These are phyloP conservation scores for Lithohypha guttulata DNA, from an alignment of 2,329 filamentous ascomycete species.

Conservation along the genomic window DNA sequence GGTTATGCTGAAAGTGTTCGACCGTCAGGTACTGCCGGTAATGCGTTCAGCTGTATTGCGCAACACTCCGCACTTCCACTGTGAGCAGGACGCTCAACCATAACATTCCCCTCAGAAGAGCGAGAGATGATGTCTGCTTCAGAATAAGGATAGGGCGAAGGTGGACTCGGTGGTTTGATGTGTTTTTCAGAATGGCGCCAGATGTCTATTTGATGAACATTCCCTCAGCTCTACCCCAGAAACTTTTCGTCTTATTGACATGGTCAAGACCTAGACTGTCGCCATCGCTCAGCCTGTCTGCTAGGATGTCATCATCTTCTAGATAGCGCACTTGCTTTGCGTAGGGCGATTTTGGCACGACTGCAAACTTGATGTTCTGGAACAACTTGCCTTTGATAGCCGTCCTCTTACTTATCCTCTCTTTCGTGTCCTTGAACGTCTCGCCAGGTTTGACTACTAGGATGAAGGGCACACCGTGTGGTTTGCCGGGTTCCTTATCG, in stretches of 20 bases:
- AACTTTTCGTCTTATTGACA: conserved; percentile 49
- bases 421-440: conserved; percentile 80
- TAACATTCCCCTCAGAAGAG: no score
- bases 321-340: conserved; percentile 63
- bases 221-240: conserved; percentile 51
- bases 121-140: no score
- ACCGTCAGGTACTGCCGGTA: no score
- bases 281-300: conserved; percentile 60
- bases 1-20: no score
- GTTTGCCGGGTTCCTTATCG: conserved; percentile 73
- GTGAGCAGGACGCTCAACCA: no score
- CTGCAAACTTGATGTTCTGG: conserved; percentile 94
- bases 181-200: no score
- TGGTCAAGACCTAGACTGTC: conserved; percentile 61
- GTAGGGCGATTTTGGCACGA: conserved; percentile 60
- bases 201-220: conserved; percentile 44
- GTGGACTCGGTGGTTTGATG: no score
- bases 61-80: no score
- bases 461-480: conserved; percentile 82
- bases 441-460: conserved; percentile 79
- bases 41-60: no score
- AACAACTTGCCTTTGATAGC: conserved; percentile 96
- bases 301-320: conserved; percentile 54
- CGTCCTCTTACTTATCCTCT: conserved; percentile 82
- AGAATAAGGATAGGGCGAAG: no score